phyloP scores from a whole-genome alignment of 805 yeast genomes.

The Metschnikowia santaceciliae region DNA sequence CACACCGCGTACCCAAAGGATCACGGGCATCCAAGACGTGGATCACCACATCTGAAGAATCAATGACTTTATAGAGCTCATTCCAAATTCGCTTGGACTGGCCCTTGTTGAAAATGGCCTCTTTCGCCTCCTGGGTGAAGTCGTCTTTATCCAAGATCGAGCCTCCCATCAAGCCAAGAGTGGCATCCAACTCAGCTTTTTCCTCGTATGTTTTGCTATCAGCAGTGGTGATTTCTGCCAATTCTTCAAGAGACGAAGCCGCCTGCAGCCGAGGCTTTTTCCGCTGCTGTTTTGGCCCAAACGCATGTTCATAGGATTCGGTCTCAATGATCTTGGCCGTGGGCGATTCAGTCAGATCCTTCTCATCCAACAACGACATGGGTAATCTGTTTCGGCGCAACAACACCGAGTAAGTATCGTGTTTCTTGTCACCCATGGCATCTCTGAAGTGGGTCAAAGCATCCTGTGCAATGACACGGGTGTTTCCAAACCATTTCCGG shows the following conservation, averaged over 20 bases:
- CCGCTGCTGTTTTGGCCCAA: slow-evolving; percentile 94
- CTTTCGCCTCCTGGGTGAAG: slow-evolving; percentile 87
- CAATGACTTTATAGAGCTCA: slow-evolving; percentile 93
- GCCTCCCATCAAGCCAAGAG: slow-evolving; percentile 78
- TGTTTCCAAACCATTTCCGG: slow-evolving; percentile 96
- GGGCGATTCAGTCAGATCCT: slow-evolving; percentile 72
- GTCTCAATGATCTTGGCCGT: slow-evolving; percentile 80
- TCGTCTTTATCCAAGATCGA: slow-evolving; percentile 61
- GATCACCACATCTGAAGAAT: slow-evolving; percentile 94
- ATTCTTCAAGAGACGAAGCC: slow-evolving; percentile 73
- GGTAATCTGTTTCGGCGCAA: slow-evolving; percentile 89
- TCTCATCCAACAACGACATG: slow-evolving; percentile 90
- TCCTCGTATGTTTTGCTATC: slow-evolving; percentile 65
- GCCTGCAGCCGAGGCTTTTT: slow-evolving; percentile 78
- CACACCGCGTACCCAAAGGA: slow-evolving; percentile 94
- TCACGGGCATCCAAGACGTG: slow-evolving; percentile 97
- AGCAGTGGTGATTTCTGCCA: slow-evolving; percentile 54
- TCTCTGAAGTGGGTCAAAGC: slow-evolving; percentile 91
- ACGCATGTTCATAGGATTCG: slow-evolving; percentile 74
- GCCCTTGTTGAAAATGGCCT: slow-evolving; percentile 93
- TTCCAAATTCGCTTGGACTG: slow-evolving; percentile 99
- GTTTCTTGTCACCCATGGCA: slow-evolving; percentile 81
- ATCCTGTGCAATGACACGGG: slow-evolving; percentile 96
- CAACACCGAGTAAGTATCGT: slow-evolving; percentile 81
- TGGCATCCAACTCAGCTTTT: slow-evolving; percentile 68